Evolutionary conservation across 2,329 filamentous ascomycete genomes (phyloP).

Genomic region (Fusarium praegraminearum): DNA sequence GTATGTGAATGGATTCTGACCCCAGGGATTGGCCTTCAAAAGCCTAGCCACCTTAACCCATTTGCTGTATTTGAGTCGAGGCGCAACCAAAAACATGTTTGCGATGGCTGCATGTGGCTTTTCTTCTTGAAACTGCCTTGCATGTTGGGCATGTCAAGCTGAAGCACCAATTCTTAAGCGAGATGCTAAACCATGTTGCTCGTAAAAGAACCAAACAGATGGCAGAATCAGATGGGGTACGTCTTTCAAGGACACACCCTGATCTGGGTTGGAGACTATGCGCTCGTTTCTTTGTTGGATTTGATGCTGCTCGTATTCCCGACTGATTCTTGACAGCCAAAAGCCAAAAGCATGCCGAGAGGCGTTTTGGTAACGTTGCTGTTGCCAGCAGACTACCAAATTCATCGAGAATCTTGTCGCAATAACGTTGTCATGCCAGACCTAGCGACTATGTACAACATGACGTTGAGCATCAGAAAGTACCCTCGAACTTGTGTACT

Average conservation of each 20-base stretch:
- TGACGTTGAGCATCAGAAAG: background rate
- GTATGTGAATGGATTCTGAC: background rate
- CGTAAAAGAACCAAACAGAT: slow-evolving; percentile 12
- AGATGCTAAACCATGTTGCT: slow-evolving; percentile 21
- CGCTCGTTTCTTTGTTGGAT: background rate
- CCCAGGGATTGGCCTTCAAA: background rate
- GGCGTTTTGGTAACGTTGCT: background rate
- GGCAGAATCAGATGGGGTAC: slow-evolving; percentile 4
- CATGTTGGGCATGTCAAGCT: slow-evolving; percentile 1
- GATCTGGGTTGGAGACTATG: background rate
- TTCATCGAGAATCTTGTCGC: background rate
- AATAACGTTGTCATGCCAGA: background rate
- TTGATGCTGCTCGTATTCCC: background rate
- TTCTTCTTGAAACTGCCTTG: slow-evolving; percentile 13
- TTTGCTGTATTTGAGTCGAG: background rate
- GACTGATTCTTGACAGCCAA: background rate
- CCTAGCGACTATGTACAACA: background rate
- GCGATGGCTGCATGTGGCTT: background rate
- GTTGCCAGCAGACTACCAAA: background rate
- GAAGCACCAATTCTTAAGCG: slow-evolving; percentile 16
- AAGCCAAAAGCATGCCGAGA: background rate
- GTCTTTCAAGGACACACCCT: background rate
- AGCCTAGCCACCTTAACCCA: background rate
- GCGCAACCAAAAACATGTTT: slow-evolving; percentile 1
- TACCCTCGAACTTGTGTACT: background rate